phyloP scores from a whole-genome alignment of 768 basidiomycete species.

The Dioszegia aurantiaca region DNA sequence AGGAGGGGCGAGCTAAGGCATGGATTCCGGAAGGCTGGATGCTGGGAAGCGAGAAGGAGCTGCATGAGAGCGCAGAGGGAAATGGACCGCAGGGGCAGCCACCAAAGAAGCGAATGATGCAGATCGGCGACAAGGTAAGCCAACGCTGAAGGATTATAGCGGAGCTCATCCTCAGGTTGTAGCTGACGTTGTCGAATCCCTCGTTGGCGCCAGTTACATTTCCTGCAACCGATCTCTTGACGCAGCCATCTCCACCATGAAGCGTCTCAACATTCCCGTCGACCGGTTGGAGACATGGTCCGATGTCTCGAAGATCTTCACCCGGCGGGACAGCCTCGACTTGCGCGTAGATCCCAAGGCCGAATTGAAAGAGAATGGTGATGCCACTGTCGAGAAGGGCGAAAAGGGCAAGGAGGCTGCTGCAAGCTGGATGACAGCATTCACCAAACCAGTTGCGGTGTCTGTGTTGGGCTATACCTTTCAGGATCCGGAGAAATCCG shows the following conservation, averaged over 20 bases:
- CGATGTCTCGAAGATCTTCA: conserved; percentile 8
- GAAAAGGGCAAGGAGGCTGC: not conserved
- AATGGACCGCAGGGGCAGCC: conserved; percentile 13
- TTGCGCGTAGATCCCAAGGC: too few species aligned
- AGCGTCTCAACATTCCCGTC: conserved; percentile 11
- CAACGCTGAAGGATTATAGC: not conserved
- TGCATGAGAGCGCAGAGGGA: too few species aligned
- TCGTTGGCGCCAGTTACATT: conserved; percentile 37
- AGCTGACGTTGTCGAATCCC: conserved; percentile 41
- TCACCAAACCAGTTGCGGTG: conserved; percentile 11
- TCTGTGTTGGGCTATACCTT: conserved; percentile 30
- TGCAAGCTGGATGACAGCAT: conserved; percentile 21
- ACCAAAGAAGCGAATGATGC: not conserved
- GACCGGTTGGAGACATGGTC: conserved; percentile 2
- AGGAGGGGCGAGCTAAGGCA: not conserved
- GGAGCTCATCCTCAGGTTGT: conserved; percentile 25
- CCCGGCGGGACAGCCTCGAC: not conserved
- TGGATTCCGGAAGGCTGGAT: not conserved
- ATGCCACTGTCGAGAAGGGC: too few species aligned
- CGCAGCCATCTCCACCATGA: conserved; percentile 16
- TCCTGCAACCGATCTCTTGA: conserved; percentile 13
- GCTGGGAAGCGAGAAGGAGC: conserved; percentile 9
- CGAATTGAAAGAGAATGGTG: too few species aligned
- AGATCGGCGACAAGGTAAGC: conserved; percentile 35
- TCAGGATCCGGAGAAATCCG: conserved; percentile 20